A percentile compares a stretch with the other conserved stretches of the same genome.
phyloP scores from a whole-genome alignment of 805 yeast species.

The Wickerhamiella azymoides region DNA sequence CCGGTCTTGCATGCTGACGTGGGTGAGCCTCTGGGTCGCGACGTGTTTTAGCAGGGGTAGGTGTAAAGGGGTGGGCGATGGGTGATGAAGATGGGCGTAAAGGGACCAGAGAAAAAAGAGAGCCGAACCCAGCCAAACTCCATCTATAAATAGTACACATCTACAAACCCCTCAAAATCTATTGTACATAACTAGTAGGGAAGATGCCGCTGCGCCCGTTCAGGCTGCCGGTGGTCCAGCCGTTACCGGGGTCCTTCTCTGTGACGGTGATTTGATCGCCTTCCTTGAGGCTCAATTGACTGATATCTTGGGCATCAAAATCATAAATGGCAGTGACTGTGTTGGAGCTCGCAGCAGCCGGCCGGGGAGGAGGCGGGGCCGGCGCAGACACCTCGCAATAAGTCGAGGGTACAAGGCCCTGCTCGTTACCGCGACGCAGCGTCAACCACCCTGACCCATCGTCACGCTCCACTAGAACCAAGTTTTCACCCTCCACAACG shows the following conservation, averaged over 20 bases:
- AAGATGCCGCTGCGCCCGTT: conserved; percentile 53
- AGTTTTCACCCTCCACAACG: conserved; percentile 44
- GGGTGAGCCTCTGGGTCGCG: too few species aligned
- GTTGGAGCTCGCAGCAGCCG: conserved; percentile 31
- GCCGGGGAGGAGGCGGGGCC: conserved; percentile 62
- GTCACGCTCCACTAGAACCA: conserved; percentile 50
- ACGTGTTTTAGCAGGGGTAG: not conserved
- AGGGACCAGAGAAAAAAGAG: too few species aligned
- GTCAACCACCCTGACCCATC: conserved; percentile 91
- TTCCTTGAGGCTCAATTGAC: conserved; percentile 54
- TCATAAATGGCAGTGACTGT: conserved; percentile 59
- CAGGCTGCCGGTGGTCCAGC: conserved; percentile 90
- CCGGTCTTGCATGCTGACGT: conserved; percentile 36
- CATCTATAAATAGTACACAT: not conserved
- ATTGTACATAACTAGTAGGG: conserved; percentile 59
- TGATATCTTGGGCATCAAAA: conserved; percentile 63
- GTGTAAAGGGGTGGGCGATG: too few species aligned
- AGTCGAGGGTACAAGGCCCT: conserved; percentile 76
- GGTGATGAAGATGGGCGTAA: too few species aligned
- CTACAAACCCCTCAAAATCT: too few species aligned
- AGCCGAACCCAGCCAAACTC: not conserved
- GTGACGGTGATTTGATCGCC: conserved; percentile 65
- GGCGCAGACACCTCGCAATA: conserved; percentile 41
- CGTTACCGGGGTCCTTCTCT: conserved; percentile 56
- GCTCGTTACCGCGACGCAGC: conserved; percentile 37